Evolutionary conservation across 1,284 basidiomycete species (phyloP), one percentile per base, ranked within the genome.

Genomic region (Melanopsichium pennsylvanicum): DNA sequence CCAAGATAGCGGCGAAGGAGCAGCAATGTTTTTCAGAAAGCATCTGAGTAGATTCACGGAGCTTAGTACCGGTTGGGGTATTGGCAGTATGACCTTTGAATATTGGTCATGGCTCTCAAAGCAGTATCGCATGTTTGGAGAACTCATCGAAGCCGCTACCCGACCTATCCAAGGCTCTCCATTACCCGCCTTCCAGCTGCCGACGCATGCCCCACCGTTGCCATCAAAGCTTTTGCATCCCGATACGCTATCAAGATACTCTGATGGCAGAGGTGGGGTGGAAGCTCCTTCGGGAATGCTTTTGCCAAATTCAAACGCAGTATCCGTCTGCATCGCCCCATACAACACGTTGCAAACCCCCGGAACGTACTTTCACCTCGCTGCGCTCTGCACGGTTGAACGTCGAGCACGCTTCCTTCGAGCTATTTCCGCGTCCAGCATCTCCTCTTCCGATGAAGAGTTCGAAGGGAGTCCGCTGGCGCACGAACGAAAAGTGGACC

Each of bases 81-180:
- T 97, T 48, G 93, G 93, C n/a, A 91, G 93, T 73, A 90, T 93
- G 74, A 96, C 92, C 0, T 96, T 91, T 72, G 96, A 97, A 81
- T 97, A 89, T 78, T 97, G 95, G 95, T 90, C 89, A 70, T 98
- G 94, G 95, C 85, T 93, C 45, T 90, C 91, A 8, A 86, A 93
- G 76, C 93, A 97, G 90, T 79, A 76, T 38, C 49, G 54, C 8
- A 38, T 79, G 33, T 66, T 80, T 31, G 76, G 58, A 22, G 75
- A 77, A 39, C 60, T 80, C 2, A 29, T 74, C 11, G 74, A 73
- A 13, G 42, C 54, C 11, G 73, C 69, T 0, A 70, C 57, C 6
- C 40, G 51, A 6, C 11, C 47, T 7, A 18, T 66, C 2, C 29
- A 38, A 0, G 51, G 48, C 18, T 38, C 67, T 12, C 62, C 67